A percentile compares a stretch with the other conserved stretches of the same genome.
phyloP scores from a whole-genome alignment of 2,329 filamentous ascomycete genomes.

The Trichoderma sp. region DNA sequence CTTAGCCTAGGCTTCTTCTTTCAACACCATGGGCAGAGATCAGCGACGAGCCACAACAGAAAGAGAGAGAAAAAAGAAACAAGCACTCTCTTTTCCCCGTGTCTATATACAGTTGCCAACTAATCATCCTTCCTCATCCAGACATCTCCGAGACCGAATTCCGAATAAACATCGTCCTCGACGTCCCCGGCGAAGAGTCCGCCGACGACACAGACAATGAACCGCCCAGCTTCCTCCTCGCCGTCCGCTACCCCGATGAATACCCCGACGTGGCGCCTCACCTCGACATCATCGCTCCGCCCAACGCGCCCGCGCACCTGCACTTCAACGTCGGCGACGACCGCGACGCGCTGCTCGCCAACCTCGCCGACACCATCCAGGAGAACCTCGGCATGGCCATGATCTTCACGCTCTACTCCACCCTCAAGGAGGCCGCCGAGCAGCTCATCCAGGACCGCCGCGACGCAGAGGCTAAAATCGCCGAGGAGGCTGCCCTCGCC shows the following conservation, averaged over 20 bases:
- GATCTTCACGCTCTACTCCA: constrained; percentile 87
- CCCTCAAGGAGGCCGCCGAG: constrained; percentile 90
- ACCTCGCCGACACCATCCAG: constrained; percentile 73
- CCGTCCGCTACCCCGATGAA: constrained; percentile 83
- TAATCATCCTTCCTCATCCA: constrained; percentile 38
- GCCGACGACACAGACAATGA: constrained; percentile 56
- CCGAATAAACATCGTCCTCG: constrained; percentile 81
- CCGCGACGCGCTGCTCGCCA: constrained; percentile 70
- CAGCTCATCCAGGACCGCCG: constrained; percentile 74
- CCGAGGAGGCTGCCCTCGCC: constrained; percentile 56
- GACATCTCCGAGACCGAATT: constrained; percentile 90
- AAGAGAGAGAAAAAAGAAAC: no score
- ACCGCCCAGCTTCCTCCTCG: constrained; percentile 73
- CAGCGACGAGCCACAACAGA: no score
- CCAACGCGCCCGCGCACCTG: constrained; percentile 67
- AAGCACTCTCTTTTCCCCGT: no score
- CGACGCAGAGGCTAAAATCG: constrained; percentile 59
- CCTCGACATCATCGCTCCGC: constrained; percentile 75
- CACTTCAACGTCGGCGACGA: constrained; percentile 81
- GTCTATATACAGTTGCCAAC: neutral
- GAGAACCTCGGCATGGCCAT: constrained; percentile 98
- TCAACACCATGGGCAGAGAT: neutral
- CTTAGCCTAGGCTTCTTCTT: neutral
- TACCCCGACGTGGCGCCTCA: constrained; percentile 88
- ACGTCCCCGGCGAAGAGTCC: constrained; percentile 68